Percentiles rank a stretch among this genome's conserved stretches.
phyloP scores from a whole-genome alignment of 2,329 filamentous ascomycete genomes.

The Ilyonectria robusta region DNA sequence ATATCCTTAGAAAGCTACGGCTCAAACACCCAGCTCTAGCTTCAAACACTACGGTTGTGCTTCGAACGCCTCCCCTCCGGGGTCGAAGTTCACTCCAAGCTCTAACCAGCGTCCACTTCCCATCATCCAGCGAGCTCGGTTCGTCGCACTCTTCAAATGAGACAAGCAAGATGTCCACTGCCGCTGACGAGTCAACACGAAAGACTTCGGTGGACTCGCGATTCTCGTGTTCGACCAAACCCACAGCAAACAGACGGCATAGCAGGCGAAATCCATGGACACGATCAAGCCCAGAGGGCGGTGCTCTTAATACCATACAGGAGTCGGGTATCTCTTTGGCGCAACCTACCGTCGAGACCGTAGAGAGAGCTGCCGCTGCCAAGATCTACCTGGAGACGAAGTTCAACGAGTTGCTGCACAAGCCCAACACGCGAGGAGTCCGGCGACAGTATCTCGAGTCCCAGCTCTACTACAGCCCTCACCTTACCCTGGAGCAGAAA shows the following conservation, averaged over 20 bases:
- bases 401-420: constrained; percentile 78
- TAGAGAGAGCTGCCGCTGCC: constrained; percentile 83
- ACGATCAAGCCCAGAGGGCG: constrained; percentile 54
- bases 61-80: constrained; percentile 40
- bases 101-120: constrained; percentile 34
- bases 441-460: constrained; percentile 55
- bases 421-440: constrained; percentile 52
- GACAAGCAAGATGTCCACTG: constrained; percentile 45
- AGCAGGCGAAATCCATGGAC: constrained; percentile 53
- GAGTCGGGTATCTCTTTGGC: constrained; percentile 47
- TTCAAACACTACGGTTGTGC: constrained; percentile 50
- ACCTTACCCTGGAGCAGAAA: constrained; percentile 70
- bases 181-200: constrained; percentile 47
- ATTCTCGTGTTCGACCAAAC: constrained; percentile 42
- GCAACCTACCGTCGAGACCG: constrained; percentile 66
- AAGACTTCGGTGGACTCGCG: constrained; percentile 55
- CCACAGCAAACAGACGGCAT: constrained; percentile 42
- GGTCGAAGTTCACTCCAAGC: constrained; percentile 47
- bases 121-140: constrained; percentile 38
- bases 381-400: constrained; percentile 91
- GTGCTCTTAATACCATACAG: constrained; percentile 53
- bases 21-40: constrained; percentile 43
- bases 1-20: constrained; percentile 47
- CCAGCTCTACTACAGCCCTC: constrained; percentile 69
- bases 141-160: constrained; percentile 47